phyloP scores from a whole-genome alignment of 1,284 basidiomycete genomes.

The Kwoniella shivajii region DNA sequence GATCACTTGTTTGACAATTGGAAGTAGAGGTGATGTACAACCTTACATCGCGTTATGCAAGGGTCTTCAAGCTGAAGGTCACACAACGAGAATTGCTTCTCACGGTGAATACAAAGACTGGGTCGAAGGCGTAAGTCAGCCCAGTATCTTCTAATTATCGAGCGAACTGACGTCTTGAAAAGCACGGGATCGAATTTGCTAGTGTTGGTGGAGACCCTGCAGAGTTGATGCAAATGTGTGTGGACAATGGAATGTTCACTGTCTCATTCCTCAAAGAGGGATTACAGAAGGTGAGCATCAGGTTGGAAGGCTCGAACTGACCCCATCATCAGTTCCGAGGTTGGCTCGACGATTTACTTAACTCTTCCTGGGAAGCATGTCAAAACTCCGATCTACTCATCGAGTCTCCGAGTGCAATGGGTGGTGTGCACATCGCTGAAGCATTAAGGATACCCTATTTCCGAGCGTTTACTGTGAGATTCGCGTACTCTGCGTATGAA shows the following conservation, averaged over 20 bases:
- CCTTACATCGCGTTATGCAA: conserved; percentile 94
- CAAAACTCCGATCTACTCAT: conserved; percentile 90
- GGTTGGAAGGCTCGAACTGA: neutral
- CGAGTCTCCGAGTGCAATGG: conserved; percentile 96
- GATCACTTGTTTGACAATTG: conserved; percentile 93
- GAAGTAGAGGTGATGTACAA: conserved; percentile 89
- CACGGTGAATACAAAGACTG: conserved; percentile 93
- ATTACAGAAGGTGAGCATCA: conserved; percentile 68
- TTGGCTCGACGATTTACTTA: conserved; percentile 93
- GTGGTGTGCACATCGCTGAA: conserved; percentile 97
- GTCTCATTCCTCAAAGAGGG: conserved; percentile 91
- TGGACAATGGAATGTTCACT: conserved; percentile 96
- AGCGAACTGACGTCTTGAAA: conserved; percentile 3
- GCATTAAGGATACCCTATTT: conserved; percentile 91
- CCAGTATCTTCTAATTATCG: neutral
- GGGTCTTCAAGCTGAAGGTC: conserved; percentile 76
- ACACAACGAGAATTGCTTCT: conserved; percentile 54
- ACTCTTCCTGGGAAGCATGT: conserved; percentile 93
- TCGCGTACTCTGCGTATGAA: neutral
- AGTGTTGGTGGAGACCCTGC: conserved; percentile 96
- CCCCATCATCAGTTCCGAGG: conserved; percentile 72
- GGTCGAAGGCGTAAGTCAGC: conserved; percentile 81
- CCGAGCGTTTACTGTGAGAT: conserved; percentile 83
- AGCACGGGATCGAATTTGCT: conserved; percentile 91
- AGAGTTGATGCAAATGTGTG: conserved; percentile 89